Evolutionary conservation across 2,329 filamentous ascomycete species (phyloP).

Genomic region (Fusarium sp.): DNA sequence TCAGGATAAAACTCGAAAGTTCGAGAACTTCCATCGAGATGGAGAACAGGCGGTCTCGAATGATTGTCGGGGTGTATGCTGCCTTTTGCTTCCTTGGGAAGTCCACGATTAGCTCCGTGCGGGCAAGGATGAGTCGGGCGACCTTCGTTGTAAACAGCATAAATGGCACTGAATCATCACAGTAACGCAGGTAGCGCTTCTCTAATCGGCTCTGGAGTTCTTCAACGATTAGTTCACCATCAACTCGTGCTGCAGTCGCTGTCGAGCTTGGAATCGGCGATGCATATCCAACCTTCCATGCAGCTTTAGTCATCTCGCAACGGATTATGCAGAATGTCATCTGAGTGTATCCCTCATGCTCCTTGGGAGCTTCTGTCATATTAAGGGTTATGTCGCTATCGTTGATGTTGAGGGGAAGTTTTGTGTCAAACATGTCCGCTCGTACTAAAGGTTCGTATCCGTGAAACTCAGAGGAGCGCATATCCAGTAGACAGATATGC

Average conservation of each 20-base stretch:
- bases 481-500: background rate
- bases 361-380: background rate
- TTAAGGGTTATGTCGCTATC: background rate
- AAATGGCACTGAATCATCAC: background rate
- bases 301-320: background rate
- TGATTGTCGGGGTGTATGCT: accelerated
- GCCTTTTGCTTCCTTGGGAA: background rate
- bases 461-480: background rate
- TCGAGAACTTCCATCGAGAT: background rate
- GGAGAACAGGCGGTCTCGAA: background rate
- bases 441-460: background rate
- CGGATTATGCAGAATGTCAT: background rate
- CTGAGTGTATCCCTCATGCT: background rate
- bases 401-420: background rate
- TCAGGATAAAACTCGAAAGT: background rate
- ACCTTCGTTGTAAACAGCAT: background rate
- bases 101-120: background rate
- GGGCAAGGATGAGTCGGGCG: background rate
- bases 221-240: background rate
- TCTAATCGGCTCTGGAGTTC: background rate
- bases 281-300: background rate
- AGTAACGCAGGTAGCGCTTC: background rate
- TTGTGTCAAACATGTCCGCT: background rate
- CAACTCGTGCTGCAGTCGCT: background rate
- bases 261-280: background rate